Evolutionary conservation across 345 rosid genomes (phyloP).

Genomic region (Triadica sebifera): DNA sequence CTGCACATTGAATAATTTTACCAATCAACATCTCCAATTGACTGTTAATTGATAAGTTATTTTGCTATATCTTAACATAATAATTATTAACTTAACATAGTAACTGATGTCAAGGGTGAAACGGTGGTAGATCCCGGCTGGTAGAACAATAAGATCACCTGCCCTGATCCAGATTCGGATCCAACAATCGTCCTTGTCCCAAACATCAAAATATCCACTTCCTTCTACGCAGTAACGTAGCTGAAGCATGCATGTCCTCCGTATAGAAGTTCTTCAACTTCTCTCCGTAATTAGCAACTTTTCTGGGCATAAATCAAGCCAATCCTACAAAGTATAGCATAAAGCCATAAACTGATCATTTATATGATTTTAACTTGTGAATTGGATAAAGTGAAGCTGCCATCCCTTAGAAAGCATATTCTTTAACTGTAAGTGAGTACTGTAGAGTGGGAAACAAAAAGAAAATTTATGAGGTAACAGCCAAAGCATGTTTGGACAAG

Average conservation of each 20-base stretch:
- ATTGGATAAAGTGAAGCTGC: background rate
- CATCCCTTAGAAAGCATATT: background rate
- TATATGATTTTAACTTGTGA: background rate
- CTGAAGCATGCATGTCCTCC: slow-evolving; percentile 87
- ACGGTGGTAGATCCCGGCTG: slow-evolving; percentile 85
- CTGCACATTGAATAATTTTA: slow-evolving; percentile 34
- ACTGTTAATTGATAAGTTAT: background rate
- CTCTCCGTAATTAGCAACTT: slow-evolving; percentile 76
- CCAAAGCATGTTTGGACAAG: background rate
- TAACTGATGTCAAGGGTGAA: slow-evolving; percentile 77
- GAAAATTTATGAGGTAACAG: background rate
- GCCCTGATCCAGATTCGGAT: slow-evolving; percentile 70
- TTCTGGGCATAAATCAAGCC: slow-evolving; percentile 81
- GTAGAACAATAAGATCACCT: slow-evolving; percentile 75
- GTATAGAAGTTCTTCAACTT: slow-evolving; percentile 82
- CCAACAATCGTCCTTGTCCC: slow-evolving; percentile 76
- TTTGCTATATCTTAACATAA: background rate
- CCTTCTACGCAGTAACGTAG: slow-evolving; percentile 83
- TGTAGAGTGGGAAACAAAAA: background rate
- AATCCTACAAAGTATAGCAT: slow-evolving; percentile 42
- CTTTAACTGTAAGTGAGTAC: background rate
- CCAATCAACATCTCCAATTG: background rate
- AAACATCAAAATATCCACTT: slow-evolving; percentile 83
- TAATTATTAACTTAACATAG: slow-evolving; percentile 63
- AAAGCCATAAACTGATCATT: background rate